Conservation (phyloP, 129 eudicot species). For the Flaveria ramosissima region DNA sequence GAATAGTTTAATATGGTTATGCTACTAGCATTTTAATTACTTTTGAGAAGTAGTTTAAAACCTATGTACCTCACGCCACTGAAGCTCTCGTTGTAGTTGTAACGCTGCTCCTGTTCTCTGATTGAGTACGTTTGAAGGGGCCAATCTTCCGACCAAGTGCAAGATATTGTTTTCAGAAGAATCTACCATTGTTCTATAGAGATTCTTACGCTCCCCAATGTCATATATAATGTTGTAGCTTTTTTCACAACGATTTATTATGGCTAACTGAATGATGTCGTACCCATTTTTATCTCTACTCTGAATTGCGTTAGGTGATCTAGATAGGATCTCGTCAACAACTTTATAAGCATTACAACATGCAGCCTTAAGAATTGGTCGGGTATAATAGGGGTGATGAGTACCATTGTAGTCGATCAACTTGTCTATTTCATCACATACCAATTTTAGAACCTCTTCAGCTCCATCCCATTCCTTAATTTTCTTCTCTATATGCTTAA, state of each 20-base stretch:
- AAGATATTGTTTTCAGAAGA: background rate
- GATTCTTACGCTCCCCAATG: background rate
- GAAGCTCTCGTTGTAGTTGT: conserved; percentile 4
- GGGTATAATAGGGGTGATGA: background rate
- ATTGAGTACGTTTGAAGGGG: background rate
- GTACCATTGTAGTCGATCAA: background rate
- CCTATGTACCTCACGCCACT: background rate
- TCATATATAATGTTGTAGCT: background rate
- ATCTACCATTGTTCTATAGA: background rate
- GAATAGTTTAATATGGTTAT: background rate
- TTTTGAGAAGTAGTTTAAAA: background rate
- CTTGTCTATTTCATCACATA: background rate
- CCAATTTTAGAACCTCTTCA: background rate
- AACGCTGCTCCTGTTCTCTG: background rate
- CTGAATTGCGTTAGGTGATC: background rate
- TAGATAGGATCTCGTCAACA: background rate
- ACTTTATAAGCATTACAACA: background rate
- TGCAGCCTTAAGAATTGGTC: background rate
- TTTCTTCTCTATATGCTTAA: background rate
- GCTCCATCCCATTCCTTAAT: background rate
- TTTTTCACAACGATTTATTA: background rate
- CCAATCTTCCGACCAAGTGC: background rate
- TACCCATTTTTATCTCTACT: background rate
- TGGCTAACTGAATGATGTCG: background rate
- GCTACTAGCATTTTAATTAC: background rate